A percentile compares a stretch with the other conserved stretches of the same genome.
Conservation (phyloP, 345 rosid species). For the Eutrema heterophyllum region DNA sequence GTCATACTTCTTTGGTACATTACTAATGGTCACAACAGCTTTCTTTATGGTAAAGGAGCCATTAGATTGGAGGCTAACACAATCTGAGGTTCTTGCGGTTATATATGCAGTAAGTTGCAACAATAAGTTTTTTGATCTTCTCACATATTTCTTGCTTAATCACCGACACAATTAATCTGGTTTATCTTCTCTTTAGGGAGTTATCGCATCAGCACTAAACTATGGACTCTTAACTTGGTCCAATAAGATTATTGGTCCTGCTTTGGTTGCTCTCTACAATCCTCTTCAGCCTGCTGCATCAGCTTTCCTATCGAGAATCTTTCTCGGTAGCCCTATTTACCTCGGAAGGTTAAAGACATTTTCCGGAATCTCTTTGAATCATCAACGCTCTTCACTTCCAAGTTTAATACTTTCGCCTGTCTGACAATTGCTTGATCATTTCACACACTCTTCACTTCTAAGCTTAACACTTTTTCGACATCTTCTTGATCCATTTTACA, state of each 20-base stretch:
- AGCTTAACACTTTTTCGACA: background rate
- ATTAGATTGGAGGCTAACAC: constrained; percentile 76
- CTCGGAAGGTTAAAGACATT: constrained; percentile 68
- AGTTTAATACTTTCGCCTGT: background rate
- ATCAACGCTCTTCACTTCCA: background rate
- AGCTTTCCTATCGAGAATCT: constrained; percentile 72
- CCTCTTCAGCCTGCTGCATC: constrained; percentile 98
- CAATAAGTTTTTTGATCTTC: background rate
- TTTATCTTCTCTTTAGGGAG: constrained; percentile 48
- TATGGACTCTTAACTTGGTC: constrained; percentile 96
- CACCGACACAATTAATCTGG: background rate
- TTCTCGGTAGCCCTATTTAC: constrained; percentile 90
- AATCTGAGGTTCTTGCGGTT: constrained; percentile 73
- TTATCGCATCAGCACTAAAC: constrained; percentile 83
- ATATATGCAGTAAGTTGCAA: constrained; percentile 72
- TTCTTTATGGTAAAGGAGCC: constrained; percentile 60
- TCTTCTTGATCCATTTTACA: background rate
- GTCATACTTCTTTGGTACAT: constrained; percentile 77
- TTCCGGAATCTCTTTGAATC: background rate
- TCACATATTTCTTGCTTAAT: background rate
- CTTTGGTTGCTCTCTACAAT: constrained; percentile 91
- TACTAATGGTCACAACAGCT: constrained; percentile 65
- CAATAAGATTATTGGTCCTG: constrained; percentile 91
- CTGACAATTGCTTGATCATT: background rate
- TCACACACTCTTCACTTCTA: background rate